A percentile compares a stretch with the other conserved stretches of the same genome.
Evolutionary conservation across 495 filamentous ascomycete genomes (phyloP).

Genomic region (Podospora fimiseda): DNA sequence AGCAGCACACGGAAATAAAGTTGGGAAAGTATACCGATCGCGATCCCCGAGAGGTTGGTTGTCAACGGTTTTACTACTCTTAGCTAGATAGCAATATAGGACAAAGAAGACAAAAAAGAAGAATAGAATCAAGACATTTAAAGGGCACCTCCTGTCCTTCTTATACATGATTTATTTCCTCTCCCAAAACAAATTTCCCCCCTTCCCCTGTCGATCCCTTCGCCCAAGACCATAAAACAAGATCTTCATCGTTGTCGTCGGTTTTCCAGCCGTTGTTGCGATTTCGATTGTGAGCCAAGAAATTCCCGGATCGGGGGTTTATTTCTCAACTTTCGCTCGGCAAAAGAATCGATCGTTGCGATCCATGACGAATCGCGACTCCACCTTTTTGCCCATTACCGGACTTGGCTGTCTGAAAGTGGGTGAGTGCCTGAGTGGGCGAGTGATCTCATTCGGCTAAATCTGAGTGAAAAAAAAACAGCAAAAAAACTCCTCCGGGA

Average conservation of each 20-base stretch:
- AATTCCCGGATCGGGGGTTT: background rate
- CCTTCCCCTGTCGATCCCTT: background rate
- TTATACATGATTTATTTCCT: no score
- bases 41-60: background rate
- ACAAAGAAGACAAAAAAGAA: background rate
- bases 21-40: background rate
- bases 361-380: no score
- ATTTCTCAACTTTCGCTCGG: background rate
- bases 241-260: background rate
- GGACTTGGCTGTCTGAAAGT: no score
- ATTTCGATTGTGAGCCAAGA: background rate
- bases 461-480: background rate
- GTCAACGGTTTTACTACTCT: background rate
- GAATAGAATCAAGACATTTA: background rate
- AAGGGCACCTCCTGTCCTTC: no score
- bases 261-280: background rate
- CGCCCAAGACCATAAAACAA: background rate
- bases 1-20: background rate
- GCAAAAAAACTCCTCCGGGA: constrained; percentile 2
- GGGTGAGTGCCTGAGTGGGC: no score
- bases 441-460: no score
- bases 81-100: no score
- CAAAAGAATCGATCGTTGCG: background rate
- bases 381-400: no score
- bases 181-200: no score